Conservation (phyloP, 2,329 filamentous ascomycete genomes). For the Sclerotiophoma versabilis region DNA sequence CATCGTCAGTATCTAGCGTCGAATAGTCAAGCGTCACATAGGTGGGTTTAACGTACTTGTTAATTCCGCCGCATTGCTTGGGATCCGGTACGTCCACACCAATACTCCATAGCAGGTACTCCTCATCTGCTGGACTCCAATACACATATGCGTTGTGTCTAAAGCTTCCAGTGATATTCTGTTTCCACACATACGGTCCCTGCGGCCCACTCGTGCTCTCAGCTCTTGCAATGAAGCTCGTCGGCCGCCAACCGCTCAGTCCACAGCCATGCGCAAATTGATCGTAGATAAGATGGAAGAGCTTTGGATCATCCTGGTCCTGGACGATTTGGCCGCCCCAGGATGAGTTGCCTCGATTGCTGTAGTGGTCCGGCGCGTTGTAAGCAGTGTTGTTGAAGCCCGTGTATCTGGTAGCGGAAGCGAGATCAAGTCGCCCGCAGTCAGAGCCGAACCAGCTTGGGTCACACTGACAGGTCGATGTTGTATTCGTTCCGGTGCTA, state of each 20-base stretch:
- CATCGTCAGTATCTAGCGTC: background rate
- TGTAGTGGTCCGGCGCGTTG: conserved; percentile 21
- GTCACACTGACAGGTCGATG: conserved; percentile 41
- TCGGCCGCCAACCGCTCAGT: conserved; percentile 57
- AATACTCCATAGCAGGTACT: conserved; percentile 57
- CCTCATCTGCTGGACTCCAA: conserved; percentile 54
- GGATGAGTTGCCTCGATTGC: conserved; percentile 51
- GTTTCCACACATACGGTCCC: conserved; percentile 55
- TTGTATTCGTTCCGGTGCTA: background rate
- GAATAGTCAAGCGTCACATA: background rate
- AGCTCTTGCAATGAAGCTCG: conserved; percentile 55
- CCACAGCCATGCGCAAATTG: conserved; percentile 58
- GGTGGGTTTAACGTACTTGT: conserved; percentile 1
- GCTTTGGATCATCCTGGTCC: conserved; percentile 46
- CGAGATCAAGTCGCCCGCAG: conserved; percentile 56
- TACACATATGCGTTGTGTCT: conserved; percentile 57
- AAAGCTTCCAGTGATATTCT: conserved; percentile 53
- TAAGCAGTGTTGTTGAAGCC: conserved; percentile 57
- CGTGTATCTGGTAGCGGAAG: conserved; percentile 49
- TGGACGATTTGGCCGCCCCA: conserved; percentile 59
- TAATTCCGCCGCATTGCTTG: conserved; percentile 20
- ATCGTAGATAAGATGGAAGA: conserved; percentile 57
- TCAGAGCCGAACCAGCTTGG: conserved; percentile 55
- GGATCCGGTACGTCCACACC: conserved; percentile 46
- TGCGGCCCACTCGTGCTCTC: conserved; percentile 54